These are phyloP conservation scores for Populus euphratica DNA, from an alignment of 345 rosid genomes.

Conservation along the genomic window DNA sequence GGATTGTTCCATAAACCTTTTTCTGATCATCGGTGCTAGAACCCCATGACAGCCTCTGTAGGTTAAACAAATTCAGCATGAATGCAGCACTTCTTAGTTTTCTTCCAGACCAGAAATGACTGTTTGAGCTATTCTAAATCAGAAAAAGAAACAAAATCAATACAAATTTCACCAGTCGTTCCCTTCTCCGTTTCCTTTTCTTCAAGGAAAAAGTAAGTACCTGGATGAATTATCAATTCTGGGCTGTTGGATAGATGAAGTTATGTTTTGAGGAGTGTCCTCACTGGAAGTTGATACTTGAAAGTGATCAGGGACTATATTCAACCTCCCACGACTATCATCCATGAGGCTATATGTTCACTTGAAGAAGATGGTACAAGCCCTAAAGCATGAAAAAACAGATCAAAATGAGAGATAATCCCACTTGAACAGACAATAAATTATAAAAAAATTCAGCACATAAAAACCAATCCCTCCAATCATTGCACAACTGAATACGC, in stretches of 20 bases:
- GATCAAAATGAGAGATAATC: neutral
- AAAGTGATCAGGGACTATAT: slow-evolving; percentile 66
- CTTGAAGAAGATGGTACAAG: slow-evolving; percentile 11
- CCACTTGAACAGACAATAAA: neutral
- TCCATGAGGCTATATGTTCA: slow-evolving; percentile 53
- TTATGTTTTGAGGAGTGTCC: slow-evolving; percentile 30
- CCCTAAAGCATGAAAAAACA: neutral
- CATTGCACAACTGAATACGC: neutral
- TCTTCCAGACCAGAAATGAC: slow-evolving; percentile 41
- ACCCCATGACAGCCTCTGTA: slow-evolving; percentile 72
- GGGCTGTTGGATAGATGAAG: slow-evolving; percentile 42
- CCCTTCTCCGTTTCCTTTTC: neutral
- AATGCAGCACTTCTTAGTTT: slow-evolving; percentile 51
- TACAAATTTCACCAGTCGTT: neutral
- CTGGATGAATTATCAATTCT: slow-evolving; percentile 36
- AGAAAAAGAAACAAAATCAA: slow-evolving; percentile 32
- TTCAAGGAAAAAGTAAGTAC: slow-evolving; percentile 28
- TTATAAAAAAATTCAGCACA: neutral
- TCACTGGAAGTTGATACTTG: slow-evolving; percentile 43
- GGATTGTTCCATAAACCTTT: slow-evolving; percentile 48
- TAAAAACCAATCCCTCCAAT: neutral
- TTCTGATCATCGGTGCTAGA: slow-evolving; percentile 56
- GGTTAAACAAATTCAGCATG: slow-evolving; percentile 75
- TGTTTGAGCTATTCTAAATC: slow-evolving; percentile 55
- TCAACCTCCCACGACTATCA: slow-evolving; percentile 60